Conservation (phyloP, 345 rosid species). For the Hibiscus mutabilis region DNA sequence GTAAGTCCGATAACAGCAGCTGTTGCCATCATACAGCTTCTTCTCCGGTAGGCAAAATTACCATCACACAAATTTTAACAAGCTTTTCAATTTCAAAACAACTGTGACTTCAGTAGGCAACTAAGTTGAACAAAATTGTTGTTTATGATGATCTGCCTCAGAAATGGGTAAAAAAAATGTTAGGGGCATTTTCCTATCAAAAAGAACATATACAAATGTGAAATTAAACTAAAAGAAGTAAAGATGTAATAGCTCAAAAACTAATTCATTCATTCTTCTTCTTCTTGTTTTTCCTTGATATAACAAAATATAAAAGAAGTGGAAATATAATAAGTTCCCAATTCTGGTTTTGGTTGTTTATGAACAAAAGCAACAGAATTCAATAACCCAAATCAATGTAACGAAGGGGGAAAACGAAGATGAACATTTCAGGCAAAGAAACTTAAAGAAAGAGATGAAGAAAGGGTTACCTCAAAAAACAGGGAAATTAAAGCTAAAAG, state of each 20-base stretch:
- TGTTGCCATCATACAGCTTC: conserved; percentile 64
- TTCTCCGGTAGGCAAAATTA: conserved; percentile 13
- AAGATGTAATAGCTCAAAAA: not conserved
- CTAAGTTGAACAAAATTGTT: conserved; percentile 5
- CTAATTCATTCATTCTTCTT: not conserved
- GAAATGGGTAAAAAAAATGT: not conserved
- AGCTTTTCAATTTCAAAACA: not conserved
- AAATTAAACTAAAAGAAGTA: not conserved
- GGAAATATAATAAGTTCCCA: no score
- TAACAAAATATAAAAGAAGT: no score
- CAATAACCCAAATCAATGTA: no score
- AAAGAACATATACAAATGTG: not conserved
- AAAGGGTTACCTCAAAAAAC: conserved; percentile 5
- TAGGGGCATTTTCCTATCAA: not conserved
- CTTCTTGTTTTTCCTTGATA: no score
- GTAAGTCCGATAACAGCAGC: conserved; percentile 75
- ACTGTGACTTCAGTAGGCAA: conserved; percentile 4
- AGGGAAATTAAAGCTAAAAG: not conserved
- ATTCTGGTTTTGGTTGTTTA: no score
- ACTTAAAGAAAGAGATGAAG: no score
- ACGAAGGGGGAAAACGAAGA: no score
- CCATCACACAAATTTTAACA: conserved; percentile 20
- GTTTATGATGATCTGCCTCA: not conserved
- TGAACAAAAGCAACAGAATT: no score
- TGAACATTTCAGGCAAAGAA: no score